phyloP scores from a whole-genome alignment of 768 basidiomycete genomes.

The Dioszegia aurantiaca region DNA sequence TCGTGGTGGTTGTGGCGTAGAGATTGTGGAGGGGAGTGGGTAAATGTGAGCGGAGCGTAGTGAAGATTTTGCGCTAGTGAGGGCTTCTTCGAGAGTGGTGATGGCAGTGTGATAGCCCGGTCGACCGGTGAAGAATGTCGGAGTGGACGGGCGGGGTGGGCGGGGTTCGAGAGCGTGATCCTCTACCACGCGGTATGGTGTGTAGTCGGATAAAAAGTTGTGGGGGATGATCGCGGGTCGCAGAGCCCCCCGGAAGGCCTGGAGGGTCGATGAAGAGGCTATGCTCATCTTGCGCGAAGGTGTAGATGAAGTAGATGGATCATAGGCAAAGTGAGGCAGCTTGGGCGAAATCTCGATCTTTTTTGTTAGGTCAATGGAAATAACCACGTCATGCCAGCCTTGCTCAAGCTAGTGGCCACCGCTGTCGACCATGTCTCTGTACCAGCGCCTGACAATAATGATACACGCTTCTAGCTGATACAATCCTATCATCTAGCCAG shows the following conservation, averaged over 20 bases:
- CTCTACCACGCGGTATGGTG: neutral
- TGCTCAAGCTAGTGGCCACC: too few species aligned
- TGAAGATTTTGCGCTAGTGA: conserved; percentile 60
- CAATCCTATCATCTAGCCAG: neutral
- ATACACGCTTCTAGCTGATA: too few species aligned
- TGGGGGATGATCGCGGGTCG: neutral
- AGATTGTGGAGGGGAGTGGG: conserved; percentile 71
- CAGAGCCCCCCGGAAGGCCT: conserved; percentile 1
- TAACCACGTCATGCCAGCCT: neutral
- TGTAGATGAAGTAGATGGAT: too few species aligned
- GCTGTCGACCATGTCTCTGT: too few species aligned
- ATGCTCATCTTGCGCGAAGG: neutral
- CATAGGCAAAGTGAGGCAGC: too few species aligned
- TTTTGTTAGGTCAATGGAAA: neutral
- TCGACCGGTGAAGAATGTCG: conserved; percentile 80
- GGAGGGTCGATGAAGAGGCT: conserved; percentile 11
- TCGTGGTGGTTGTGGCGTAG: conserved; percentile 60
- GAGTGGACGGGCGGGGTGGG: conserved; percentile 56
- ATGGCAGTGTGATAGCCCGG: conserved; percentile 72
- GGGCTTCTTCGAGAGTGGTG: conserved; percentile 64
- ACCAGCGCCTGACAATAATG: too few species aligned
- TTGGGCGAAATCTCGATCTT: conserved; percentile 5
- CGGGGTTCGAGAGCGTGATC: conserved; percentile 1
- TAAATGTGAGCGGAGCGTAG: conserved; percentile 68
- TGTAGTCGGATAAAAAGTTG: neutral